These are phyloP conservation scores for Gentiana dahurica DNA, from an alignment of 257 asterid genomes.

Conservation along the genomic window DNA sequence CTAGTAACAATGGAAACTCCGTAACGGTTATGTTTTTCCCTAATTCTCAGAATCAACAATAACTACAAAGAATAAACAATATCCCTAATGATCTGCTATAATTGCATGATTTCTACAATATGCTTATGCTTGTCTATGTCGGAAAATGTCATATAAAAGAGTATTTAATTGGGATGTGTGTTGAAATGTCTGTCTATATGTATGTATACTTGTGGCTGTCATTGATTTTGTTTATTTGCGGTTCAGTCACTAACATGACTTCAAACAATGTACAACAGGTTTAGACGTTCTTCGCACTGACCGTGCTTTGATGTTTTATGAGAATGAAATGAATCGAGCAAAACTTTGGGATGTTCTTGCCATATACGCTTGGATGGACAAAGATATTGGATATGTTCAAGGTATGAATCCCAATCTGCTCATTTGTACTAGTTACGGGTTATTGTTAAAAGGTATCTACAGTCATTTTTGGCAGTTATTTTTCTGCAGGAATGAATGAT, in stretches of 20 bases:
- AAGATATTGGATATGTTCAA: slow-evolving; percentile 96
- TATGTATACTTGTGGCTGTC: too few species aligned
- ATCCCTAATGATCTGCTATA: too few species aligned
- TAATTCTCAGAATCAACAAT: too few species aligned
- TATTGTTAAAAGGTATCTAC: slow-evolving; percentile 12
- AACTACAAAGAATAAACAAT: too few species aligned
- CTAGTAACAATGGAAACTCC: too few species aligned
- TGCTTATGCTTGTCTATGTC: too few species aligned
- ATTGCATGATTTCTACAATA: too few species aligned
- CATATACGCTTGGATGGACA: slow-evolving; percentile 88
- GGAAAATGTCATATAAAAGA: too few species aligned
- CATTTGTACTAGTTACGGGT: slow-evolving; percentile 4
- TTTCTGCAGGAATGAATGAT: slow-evolving; percentile 83
- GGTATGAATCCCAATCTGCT: slow-evolving; percentile 30
- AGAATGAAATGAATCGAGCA: slow-evolving; percentile 67
- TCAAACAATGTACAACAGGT: slow-evolving; percentile 28
- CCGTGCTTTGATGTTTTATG: slow-evolving; percentile 69
- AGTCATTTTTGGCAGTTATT: slow-evolving; percentile 12
- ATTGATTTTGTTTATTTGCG: too few species aligned
- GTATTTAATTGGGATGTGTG: too few species aligned
- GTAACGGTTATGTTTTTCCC: too few species aligned
- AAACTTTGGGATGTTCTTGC: slow-evolving; percentile 84
- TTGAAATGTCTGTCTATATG: too few species aligned
- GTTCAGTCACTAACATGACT: not conserved
- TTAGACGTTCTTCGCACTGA: slow-evolving; percentile 92